Percentiles rank a stretch among this genome's conserved stretches.
These are phyloP conservation scores for Leptosphaerulina australis DNA, from an alignment of 2,329 filamentous ascomycete species.

Conservation along the genomic window DNA sequence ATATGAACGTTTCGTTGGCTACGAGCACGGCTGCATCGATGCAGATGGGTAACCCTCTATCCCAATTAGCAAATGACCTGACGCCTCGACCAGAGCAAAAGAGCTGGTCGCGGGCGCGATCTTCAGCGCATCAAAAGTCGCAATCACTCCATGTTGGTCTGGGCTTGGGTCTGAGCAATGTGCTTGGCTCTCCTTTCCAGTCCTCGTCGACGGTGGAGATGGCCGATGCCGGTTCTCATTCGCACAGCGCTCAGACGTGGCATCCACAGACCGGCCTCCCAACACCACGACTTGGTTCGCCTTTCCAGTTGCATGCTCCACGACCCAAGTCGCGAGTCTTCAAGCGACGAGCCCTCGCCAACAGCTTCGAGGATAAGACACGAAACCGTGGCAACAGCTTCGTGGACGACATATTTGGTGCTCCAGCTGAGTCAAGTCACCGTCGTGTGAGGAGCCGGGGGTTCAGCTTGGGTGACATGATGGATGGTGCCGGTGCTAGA, in stretches of 20 bases:
- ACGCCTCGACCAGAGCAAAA: conserved; percentile 45
- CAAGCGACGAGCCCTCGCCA: conserved; percentile 64
- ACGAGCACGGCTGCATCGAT: conserved; percentile 59
- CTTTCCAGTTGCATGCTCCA: conserved; percentile 61
- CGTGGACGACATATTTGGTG: conserved; percentile 54
- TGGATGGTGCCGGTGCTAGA: conserved; percentile 55
- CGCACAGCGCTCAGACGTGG: conserved; percentile 43
- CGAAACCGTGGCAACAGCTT: conserved; percentile 49
- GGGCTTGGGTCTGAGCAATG: conserved; percentile 50
- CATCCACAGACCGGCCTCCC: conserved; percentile 35
- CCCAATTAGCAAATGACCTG: conserved; percentile 50
- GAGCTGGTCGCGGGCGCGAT: conserved; percentile 53
- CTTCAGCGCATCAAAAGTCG: conserved; percentile 59
- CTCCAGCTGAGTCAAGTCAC: conserved; percentile 57
- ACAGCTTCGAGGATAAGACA: conserved; percentile 58
- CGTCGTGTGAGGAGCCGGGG: conserved; percentile 66
- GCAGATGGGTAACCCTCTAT: conserved; percentile 57
- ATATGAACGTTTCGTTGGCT: conserved; percentile 58
- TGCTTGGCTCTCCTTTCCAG: conserved; percentile 54
- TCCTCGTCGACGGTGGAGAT: conserved; percentile 35
- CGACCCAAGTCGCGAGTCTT: conserved; percentile 59
- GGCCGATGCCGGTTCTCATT: conserved; percentile 24
- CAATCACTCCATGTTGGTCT: conserved; percentile 57
- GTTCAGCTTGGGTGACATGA: conserved; percentile 65
- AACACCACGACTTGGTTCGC: conserved; percentile 53